Conservation (phyloP, 73 alveolate genomes). For the Paramecium biaurelia region DNA sequence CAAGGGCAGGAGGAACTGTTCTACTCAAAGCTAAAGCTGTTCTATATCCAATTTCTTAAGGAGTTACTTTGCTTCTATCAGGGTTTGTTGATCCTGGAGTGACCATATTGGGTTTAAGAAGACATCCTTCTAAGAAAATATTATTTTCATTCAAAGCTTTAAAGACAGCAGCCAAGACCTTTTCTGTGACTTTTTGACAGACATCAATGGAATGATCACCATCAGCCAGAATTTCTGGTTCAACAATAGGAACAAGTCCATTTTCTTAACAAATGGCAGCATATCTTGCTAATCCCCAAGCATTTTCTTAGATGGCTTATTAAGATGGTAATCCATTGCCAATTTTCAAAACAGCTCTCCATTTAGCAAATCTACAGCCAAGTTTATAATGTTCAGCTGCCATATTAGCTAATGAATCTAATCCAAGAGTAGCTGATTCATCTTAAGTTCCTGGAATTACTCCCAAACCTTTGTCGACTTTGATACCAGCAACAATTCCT, state of each 20-base stretch:
- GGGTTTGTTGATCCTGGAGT: conserved; percentile 92
- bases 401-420: conserved; percentile 73
- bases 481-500: conserved; percentile 97
- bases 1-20: conserved; percentile 94
- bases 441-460: conserved; percentile 85
- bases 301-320: conserved; percentile 89
- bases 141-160: conserved; percentile 85
- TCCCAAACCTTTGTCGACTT: conserved; percentile 95
- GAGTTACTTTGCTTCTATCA: conserved; percentile 70
- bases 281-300: conserved; percentile 97
- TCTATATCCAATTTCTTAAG: conserved; percentile 91
- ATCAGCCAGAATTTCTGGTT: conserved; percentile 97
- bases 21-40: conserved; percentile 89
- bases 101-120: conserved; percentile 98
- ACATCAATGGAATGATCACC: conserved; percentile 94
- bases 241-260: conserved; percentile 98
- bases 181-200: conserved; percentile 89
- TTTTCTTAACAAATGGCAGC: conserved; percentile 97
- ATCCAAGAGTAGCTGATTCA: conserved; percentile 90
- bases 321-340: conserved; percentile 85
- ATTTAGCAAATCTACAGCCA: conserved; percentile 98
- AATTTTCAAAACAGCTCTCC: conserved; percentile 98
- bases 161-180: conserved; percentile 89
- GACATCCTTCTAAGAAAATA: conserved; percentile 91
- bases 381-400: conserved; percentile 77